Evolutionary conservation across 2,329 filamentous ascomycete species (phyloP).

Genomic region (Hypoxylon sp.): DNA sequence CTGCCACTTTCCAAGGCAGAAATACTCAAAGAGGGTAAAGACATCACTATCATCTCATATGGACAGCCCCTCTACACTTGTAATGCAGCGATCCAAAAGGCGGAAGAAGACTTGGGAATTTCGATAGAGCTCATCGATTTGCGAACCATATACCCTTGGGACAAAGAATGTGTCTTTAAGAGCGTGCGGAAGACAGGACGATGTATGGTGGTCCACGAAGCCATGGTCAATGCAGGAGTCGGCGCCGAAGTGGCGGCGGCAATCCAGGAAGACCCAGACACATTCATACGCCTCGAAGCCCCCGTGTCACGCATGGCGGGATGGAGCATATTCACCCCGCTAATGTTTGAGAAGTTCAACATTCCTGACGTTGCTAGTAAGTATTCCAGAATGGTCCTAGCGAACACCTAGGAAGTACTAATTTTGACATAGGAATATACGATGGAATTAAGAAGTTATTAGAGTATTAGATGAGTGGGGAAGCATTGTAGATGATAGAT

Average conservation of each 20-base stretch:
- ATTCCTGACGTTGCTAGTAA: slow-evolving; percentile 89
- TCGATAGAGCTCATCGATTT: slow-evolving; percentile 89
- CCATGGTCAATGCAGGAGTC: slow-evolving; percentile 90
- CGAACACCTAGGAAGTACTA: slow-evolving; percentile 39
- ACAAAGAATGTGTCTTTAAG: slow-evolving; percentile 82
- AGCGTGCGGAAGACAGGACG: slow-evolving; percentile 91
- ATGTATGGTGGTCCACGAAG: slow-evolving; percentile 91
- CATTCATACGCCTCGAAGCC: slow-evolving; percentile 86
- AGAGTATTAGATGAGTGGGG: slow-evolving; percentile 67
- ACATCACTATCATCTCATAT: slow-evolving; percentile 89
- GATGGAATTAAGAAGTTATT: slow-evolving; percentile 78
- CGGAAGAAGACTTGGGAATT: slow-evolving; percentile 81
- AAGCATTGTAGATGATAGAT: slow-evolving; percentile 1
- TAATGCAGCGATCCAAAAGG: slow-evolving; percentile 80
- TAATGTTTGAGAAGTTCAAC: slow-evolving; percentile 85
- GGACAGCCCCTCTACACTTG: slow-evolving; percentile 92
- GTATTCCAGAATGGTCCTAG: slow-evolving; percentile 57
- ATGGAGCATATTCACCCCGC: slow-evolving; percentile 87
- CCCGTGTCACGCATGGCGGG: slow-evolving; percentile 88
- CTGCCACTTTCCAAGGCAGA: slow-evolving; percentile 90
- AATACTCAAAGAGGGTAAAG: slow-evolving; percentile 82
- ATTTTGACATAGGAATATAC: slow-evolving; percentile 71
- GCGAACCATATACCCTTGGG: slow-evolving; percentile 92
- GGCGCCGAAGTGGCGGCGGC: slow-evolving; percentile 91
- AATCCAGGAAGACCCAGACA: slow-evolving; percentile 82